phyloP scores from a whole-genome alignment of 73 alveolate genomes.

The Diophrys sp. region DNA sequence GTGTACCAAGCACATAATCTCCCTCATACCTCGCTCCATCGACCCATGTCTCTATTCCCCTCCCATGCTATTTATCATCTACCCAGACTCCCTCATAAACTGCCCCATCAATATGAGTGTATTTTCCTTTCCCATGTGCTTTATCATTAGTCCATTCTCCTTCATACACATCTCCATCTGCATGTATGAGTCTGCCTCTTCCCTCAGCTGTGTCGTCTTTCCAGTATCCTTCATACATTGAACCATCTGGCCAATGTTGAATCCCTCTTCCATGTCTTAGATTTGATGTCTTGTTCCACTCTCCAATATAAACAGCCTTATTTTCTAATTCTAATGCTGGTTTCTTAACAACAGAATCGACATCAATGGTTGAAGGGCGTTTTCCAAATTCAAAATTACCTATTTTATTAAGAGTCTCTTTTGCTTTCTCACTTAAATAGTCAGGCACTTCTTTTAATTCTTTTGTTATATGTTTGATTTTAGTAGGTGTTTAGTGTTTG shows the following conservation, averaged over 20 bases:
- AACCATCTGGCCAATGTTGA: conserved; percentile 64
- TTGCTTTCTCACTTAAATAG: conserved; percentile 27
- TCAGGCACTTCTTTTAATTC: conserved; percentile 43
- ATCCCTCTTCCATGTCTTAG: conserved; percentile 71
- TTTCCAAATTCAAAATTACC: conserved; percentile 30
- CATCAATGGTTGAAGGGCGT: conserved; percentile 11
- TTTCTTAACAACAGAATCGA: conserved; percentile 16
- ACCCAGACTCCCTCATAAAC: conserved; percentile 56
- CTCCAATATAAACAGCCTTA: conserved; percentile 46
- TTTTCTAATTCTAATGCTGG: conserved; percentile 44
- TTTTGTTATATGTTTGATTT: neutral
- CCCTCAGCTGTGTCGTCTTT: conserved; percentile 54
- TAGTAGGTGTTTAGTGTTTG: neutral
- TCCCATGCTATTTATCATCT: conserved; percentile 60
- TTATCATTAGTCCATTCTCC: conserved; percentile 68
- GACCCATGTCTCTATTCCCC: conserved; percentile 63
- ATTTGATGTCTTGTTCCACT: conserved; percentile 39
- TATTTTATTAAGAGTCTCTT: conserved; percentile 32
- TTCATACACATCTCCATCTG: conserved; percentile 61
- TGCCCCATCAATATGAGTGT: conserved; percentile 60
- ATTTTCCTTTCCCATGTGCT: conserved; percentile 56
- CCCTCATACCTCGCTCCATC: conserved; percentile 63
- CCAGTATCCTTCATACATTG: conserved; percentile 55
- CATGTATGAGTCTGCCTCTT: conserved; percentile 46
- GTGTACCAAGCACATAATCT: conserved; percentile 40